Evolutionary conservation across 148 eudicot genomes (phyloP), one percentile per base, ranked within the genome.

Genomic region (Dianthus caryophyllus): DNA sequence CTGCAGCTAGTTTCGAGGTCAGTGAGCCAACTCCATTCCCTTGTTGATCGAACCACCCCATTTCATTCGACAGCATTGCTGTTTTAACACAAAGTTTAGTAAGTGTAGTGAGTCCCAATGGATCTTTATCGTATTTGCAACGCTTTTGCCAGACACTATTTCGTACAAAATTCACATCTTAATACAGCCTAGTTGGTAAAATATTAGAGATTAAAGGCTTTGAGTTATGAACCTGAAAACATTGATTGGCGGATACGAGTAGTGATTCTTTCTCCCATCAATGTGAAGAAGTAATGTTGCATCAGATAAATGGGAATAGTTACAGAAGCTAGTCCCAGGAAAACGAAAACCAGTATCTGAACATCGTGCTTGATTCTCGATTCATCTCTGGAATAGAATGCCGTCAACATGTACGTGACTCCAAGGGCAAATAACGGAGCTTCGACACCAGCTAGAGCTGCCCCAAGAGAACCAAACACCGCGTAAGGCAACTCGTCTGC

Each of bases 251-350:
- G 89, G 55, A 88, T 77, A 6, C 91, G 85, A 48, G 79, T 64
- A 27, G 86, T 84, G 60, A 88, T 81, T 25, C 87, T 83, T 68
- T 88, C 96, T 64, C 96, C 91, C 88, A 86, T 88, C 16, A 86
- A 46, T 13, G 87, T 77, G 51, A 79, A 88, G 66, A 79, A 82
- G 66, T 82, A 86, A 62, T 88, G 91, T 33, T 86, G 91, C 79
- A 86, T 43, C 22, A 84, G 61, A 69, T 88, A 77, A 57, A 83
- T 64, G 11, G 86, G 88, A 62, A 84, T 70, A 18, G 83, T 81
- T 48, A 83, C 56, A 56, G 78, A 24, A 66, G 85, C 85, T 25
- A 57, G 69, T 62, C 75, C 85, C 39, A 86, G 75, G 72, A 88
- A 88, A 59, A 83, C 68, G 31, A 84, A 71, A 10, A 84, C 74